Base-by-base conservation (phyloP, 306 rosid species). In the Fagus crenata region DNA sequence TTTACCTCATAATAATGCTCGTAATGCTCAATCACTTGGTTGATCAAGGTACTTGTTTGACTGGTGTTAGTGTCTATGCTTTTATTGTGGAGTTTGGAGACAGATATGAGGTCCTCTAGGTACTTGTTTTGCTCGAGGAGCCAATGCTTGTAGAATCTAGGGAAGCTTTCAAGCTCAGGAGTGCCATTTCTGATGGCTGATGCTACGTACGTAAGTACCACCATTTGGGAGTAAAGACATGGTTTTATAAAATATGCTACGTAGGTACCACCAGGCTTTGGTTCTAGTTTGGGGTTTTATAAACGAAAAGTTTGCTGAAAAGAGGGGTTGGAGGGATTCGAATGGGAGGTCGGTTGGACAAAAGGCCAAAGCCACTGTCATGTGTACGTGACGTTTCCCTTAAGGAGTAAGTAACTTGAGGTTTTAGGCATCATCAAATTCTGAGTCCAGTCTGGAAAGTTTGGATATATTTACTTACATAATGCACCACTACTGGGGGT, bases 1-100 rank as follows among this genome's bases (percentile, higher is more conserved):
- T 87, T 90, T 5, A 81, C 75, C 18, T 54, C 28, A 70, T 86
- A 90, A 79, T 85, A 91, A 5, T 17, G 9, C 80, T 85, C 90
- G 71, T 89, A 87, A 72, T 84, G 88, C 60, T 74, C 33, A 32
- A 85, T 17, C 6, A 86, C 94, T 28, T 58, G 39, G 2, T 76
- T 67, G 36, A 80, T 69, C 15, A 65, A 53, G 67, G n/a, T 64
- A 71, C 2, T 37, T n/a, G 18, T 28, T 17, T 78, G 86, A n/a
- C 33, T 56, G 35, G 63, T n/a, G 72, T 41, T 33, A 71, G 61
- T 5, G 28, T 32, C 17, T 17, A 11, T 1, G 40, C 28, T 14
- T 7, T 4, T 43, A 42, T 42, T 42, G 72, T 74, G 54, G 3
- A 2, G 35, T 49, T 46, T 11, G 68, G 74, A 41, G 42, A 56